Evolutionary conservation across 306 rosid species (phyloP).

Genomic region (Myrica gale): DNA sequence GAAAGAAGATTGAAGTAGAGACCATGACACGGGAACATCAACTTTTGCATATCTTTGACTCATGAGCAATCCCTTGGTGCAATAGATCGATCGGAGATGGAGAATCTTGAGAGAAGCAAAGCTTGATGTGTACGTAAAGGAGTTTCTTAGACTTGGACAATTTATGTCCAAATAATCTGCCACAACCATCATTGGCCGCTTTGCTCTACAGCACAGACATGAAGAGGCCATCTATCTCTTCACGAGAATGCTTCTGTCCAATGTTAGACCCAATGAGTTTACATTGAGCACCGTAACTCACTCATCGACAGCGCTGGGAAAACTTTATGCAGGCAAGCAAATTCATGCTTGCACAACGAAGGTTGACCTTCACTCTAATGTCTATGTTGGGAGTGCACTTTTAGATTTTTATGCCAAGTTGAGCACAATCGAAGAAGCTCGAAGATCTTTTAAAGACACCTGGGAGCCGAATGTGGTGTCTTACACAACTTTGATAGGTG

Average conservation of each 20-base stretch:
- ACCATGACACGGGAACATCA: no score
- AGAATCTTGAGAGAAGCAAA: neutral
- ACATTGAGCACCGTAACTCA: conserved; percentile 72
- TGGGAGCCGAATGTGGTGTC: conserved; percentile 72
- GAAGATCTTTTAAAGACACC: conserved; percentile 55
- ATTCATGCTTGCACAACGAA: conserved; percentile 66
- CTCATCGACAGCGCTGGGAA: conserved; percentile 46
- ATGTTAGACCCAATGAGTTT: conserved; percentile 63
- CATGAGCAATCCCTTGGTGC: no score
- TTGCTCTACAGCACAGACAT: conserved; percentile 43
- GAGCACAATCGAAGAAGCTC: conserved; percentile 56
- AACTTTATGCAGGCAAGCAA: conserved; percentile 53
- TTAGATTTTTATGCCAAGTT: conserved; percentile 73
- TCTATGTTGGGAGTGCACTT: conserved; percentile 77
- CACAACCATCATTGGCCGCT: conserved; percentile 54
- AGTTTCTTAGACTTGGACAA: neutral
- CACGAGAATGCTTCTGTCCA: conserved; percentile 54
- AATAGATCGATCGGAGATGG: neutral
- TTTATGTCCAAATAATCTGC: conserved; percentile 39
- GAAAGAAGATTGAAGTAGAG: no score
- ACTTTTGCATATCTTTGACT: no score
- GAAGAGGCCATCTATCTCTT: conserved; percentile 58
- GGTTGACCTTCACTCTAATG: conserved; percentile 49
- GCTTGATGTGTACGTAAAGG: neutral
- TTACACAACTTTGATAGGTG: conserved; percentile 68